These are phyloP conservation scores for Arbutus unedo DNA, from an alignment of 148 eudicot species.

Conservation along the genomic window DNA sequence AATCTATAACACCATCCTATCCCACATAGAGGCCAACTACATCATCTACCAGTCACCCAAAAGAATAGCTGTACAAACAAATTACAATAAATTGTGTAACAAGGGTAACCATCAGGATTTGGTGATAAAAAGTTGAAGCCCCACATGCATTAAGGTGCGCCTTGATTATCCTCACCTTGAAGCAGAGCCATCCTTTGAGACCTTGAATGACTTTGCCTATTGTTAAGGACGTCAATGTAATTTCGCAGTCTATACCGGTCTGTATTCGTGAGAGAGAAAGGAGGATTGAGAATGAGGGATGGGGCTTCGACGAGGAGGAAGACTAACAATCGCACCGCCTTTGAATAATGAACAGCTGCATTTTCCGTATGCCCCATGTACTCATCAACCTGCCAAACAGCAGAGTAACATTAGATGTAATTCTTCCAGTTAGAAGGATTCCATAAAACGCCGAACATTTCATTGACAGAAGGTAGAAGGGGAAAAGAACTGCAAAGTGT, in stretches of 20 bases:
- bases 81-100: slow-evolving; percentile 43
- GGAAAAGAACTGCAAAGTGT: background rate
- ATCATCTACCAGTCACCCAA: slow-evolving; percentile 35
- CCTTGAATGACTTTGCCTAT: slow-evolving; percentile 72
- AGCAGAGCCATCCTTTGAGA: slow-evolving; percentile 69
- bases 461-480: background rate
- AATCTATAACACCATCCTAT: slow-evolving; percentile 26
- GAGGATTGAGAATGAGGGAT: slow-evolving; percentile 79
- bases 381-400: slow-evolving; percentile 73
- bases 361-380: slow-evolving; percentile 63
- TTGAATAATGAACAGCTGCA: slow-evolving; percentile 60
- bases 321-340: slow-evolving; percentile 58
- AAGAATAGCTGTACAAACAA: slow-evolving; percentile 68
- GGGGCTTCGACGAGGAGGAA: slow-evolving; percentile 85
- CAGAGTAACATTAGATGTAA: background rate
- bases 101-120: slow-evolving; percentile 22
- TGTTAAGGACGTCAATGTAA: slow-evolving; percentile 64
- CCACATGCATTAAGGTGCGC: slow-evolving; percentile 24
- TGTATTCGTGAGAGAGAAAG: slow-evolving; percentile 75
- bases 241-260: slow-evolving; percentile 70
- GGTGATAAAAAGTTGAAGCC: slow-evolving; percentile 14
- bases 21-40: slow-evolving; percentile 23
- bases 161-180: slow-evolving; percentile 46
- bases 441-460: background rate
- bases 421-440: background rate